A percentile compares a stretch with the other conserved stretches of the same genome.
These are phyloP conservation scores for Colletotrichum chlorophyti DNA, from an alignment of 2,329 filamentous ascomycete species.

Conservation along the genomic window DNA sequence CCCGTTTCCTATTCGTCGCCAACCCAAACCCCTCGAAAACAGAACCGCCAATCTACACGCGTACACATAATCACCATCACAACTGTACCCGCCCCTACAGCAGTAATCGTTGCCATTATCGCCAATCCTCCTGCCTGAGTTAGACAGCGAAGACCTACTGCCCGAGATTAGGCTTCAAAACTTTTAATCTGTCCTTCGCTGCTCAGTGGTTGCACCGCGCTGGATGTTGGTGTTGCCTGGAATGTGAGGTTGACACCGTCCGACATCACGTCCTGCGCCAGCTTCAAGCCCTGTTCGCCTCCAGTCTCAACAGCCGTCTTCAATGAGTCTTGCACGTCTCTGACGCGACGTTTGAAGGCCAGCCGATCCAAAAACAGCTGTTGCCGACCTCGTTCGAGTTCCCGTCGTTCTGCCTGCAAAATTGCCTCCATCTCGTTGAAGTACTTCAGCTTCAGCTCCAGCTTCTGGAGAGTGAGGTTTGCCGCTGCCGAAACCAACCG, in stretches of 20 bases:
- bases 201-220: conserved; percentile 60
- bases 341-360: conserved; percentile 85
- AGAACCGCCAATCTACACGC: not conserved
- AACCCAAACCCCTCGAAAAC: conserved; percentile 17
- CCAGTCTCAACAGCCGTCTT: conserved; percentile 57
- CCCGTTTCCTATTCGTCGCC: conserved; percentile 19
- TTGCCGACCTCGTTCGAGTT: conserved; percentile 89
- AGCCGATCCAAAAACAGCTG: conserved; percentile 93
- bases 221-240: conserved; percentile 49
- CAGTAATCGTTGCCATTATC: not conserved
- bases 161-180: conserved; percentile 55
- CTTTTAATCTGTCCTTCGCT: conserved; percentile 63
- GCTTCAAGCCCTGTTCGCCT: conserved; percentile 55
- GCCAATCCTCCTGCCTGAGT: not conserved
- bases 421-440: conserved; percentile 96
- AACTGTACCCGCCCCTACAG: not conserved
- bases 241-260: conserved; percentile 62
- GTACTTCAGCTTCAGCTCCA: conserved; percentile 93
- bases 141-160: not conserved
- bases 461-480: conserved; percentile 93
- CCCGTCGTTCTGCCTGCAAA: conserved; percentile 87
- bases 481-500: conserved; percentile 90
- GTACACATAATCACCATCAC: not conserved
- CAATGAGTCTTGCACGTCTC: conserved; percentile 81
- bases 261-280: conserved; percentile 53